These are phyloP conservation scores for Mollisiaceae sp. DNA, from an alignment of 2,329 filamentous ascomycete species.

Conservation along the genomic window DNA sequence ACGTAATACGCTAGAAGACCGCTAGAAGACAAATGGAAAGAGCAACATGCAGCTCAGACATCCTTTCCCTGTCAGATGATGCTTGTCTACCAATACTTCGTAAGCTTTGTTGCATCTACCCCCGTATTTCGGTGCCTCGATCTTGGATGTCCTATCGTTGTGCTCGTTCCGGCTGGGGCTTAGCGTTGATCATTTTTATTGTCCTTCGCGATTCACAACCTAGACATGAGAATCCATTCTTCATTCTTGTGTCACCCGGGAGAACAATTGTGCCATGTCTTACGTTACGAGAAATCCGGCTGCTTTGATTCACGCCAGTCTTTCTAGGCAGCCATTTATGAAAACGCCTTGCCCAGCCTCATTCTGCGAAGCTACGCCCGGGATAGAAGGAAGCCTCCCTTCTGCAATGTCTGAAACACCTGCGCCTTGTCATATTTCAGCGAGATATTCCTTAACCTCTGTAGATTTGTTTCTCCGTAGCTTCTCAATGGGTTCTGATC, in stretches of 20 bases:
- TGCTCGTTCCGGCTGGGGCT: not conserved
- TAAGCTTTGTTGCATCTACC: too few relatives aligned
- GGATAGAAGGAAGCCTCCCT: constrained; percentile 10
- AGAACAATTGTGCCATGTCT: not conserved
- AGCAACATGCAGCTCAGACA: not conserved
- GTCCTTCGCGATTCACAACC: not conserved
- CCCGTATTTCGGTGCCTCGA: not conserved
- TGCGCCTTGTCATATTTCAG: constrained; percentile 12
- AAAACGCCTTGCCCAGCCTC: not conserved
- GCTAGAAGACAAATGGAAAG: constrained; percentile 26
- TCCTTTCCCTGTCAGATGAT: constrained; percentile 8
- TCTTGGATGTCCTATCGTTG: not conserved
- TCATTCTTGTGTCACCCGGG: not conserved
- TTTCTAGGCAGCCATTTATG: not conserved
- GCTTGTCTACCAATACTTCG: constrained; percentile 5
- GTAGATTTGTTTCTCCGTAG: constrained; percentile 9
- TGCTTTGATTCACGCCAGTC: not conserved
- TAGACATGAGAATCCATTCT: not conserved
- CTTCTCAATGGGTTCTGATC: constrained; percentile 12
- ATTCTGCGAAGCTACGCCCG: not conserved
- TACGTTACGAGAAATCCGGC: not conserved
- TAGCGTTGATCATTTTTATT: not conserved
- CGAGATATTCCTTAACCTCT: constrained; percentile 3
- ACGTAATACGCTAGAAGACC: constrained; percentile 22
- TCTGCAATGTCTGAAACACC: constrained; percentile 11